Conservation (phyloP, 169 alveolate genomes). For the Plasmodium fragile region DNA sequence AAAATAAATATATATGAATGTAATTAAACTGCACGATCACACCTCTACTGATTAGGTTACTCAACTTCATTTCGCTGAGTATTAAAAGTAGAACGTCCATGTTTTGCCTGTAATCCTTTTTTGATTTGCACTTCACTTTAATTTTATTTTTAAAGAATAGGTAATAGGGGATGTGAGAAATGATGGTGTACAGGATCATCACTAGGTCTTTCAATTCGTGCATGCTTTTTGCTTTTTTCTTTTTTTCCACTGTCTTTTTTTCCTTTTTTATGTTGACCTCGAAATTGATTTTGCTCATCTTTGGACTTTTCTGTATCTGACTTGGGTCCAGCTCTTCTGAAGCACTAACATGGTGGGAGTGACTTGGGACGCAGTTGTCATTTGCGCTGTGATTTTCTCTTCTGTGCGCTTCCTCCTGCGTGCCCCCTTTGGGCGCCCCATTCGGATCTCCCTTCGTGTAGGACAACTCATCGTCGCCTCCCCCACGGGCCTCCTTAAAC, state of each 20-base stretch:
- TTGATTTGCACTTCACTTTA: constrained; percentile 29
- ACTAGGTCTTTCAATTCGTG: constrained; percentile 58
- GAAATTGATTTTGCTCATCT: background rate
- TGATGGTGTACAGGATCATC: constrained; percentile 45
- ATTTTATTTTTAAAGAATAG: constrained; percentile 73
- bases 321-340: background rate
- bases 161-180: constrained; percentile 69
- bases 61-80: constrained; percentile 40
- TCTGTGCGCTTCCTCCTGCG: background rate
- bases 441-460: background rate
- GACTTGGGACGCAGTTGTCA: background rate
- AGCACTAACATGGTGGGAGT: background rate
- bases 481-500: background rate
- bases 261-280: constrained; percentile 27
- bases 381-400: background rate
- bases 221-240: constrained; percentile 20
- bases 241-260: constrained; percentile 2
- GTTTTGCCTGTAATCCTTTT: constrained; percentile 31
- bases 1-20: constrained; percentile 50
- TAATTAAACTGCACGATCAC: constrained; percentile 52
- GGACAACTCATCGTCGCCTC: background rate
- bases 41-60: constrained; percentile 23
- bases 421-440: background rate
- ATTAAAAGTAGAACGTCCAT: constrained; percentile 41
- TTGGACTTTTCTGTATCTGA: background rate